A percentile compares a stretch with the other conserved stretches of the same genome.
Conservation (phyloP, 2,329 filamentous ascomycete genomes). For the Passalora sequoiae region DNA sequence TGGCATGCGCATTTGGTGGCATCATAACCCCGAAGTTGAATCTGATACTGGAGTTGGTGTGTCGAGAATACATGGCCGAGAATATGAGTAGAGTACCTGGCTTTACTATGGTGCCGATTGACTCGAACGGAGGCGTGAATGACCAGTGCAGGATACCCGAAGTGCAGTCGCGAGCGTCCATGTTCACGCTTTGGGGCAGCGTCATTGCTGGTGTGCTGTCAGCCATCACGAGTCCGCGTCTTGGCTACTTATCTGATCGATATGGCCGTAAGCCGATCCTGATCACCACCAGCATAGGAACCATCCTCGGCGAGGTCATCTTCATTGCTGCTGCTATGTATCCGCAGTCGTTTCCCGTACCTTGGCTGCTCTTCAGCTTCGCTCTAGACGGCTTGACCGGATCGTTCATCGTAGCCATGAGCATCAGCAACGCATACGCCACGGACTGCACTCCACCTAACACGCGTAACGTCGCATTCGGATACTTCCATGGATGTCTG, state of each 20-base stretch:
- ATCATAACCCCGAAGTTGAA: slow-evolving; percentile 83
- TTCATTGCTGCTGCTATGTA: slow-evolving; percentile 73
- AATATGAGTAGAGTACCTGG: slow-evolving; percentile 54
- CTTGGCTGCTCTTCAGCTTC: slow-evolving; percentile 71
- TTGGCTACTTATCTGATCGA: slow-evolving; percentile 81
- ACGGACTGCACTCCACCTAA: slow-evolving; percentile 82
- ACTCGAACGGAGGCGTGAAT: slow-evolving; percentile 62
- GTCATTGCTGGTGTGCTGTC: slow-evolving; percentile 71
- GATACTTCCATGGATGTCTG: slow-evolving; percentile 82
- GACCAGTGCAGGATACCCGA: slow-evolving; percentile 73
- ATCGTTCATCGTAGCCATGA: slow-evolving; percentile 79
- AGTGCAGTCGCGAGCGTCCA: slow-evolving; percentile 70
- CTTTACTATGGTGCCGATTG: slow-evolving; percentile 58
- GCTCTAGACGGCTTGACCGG: slow-evolving; percentile 78
- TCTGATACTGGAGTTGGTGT: slow-evolving; percentile 77
- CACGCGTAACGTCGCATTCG: slow-evolving; percentile 74
- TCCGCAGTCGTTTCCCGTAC: slow-evolving; percentile 67
- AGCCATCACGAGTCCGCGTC: slow-evolving; percentile 72
- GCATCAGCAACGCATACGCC: slow-evolving; percentile 77
- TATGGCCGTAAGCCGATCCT: slow-evolving; percentile 75
- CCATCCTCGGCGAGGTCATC: slow-evolving; percentile 66
- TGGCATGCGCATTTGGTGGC: slow-evolving; percentile 80
- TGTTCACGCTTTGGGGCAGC: slow-evolving; percentile 71
- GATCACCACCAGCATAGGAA: slow-evolving; percentile 67
- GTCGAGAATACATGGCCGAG: slow-evolving; percentile 74